Percentiles rank a stretch among this genome's conserved stretches.
Evolutionary conservation across 2,329 filamentous ascomycete genomes (phyloP).

Genomic region (Sordariomycetes sp.): DNA sequence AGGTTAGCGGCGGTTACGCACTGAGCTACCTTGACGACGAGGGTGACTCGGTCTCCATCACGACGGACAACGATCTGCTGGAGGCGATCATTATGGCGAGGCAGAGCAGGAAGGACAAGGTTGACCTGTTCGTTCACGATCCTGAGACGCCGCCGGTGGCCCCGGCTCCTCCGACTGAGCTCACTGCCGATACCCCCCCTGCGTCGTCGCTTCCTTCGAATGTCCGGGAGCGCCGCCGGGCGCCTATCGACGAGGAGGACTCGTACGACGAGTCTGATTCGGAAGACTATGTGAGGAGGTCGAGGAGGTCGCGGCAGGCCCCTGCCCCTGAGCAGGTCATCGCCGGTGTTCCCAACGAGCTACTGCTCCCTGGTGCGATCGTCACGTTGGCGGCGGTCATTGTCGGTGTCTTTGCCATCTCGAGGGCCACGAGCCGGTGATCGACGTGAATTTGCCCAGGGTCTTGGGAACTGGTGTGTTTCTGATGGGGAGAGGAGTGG

Average conservation of each 20-base stretch:
- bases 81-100: conserved; percentile 82
- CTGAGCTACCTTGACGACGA: conserved; percentile 95
- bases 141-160: conserved; percentile 77
- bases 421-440: conserved; percentile 48
- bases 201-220: conserved; percentile 28
- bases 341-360: conserved; percentile 82
- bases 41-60: conserved; percentile 92
- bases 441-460: background rate
- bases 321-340: conserved; percentile 64
- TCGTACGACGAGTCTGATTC: conserved; percentile 40
- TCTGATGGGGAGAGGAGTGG: background rate
- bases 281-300: conserved; percentile 29
- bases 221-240: conserved; percentile 34
- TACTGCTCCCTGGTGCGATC: conserved; percentile 85
- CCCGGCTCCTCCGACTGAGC: conserved; percentile 36
- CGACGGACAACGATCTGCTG: conserved; percentile 81
- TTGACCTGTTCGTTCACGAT: conserved; percentile 93
- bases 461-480: background rate
- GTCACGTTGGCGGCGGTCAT: conserved; percentile 93
- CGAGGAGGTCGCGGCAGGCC: conserved; percentile 22
- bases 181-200: conserved; percentile 27
- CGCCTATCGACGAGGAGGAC: conserved; percentile 29
- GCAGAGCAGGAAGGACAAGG: conserved; percentile 71
- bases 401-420: conserved; percentile 81
- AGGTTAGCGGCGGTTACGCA: conserved; percentile 70